Base-by-base conservation (phyloP, 345 rosid genomes). In the Mallotus nudiflorus region DNA sequence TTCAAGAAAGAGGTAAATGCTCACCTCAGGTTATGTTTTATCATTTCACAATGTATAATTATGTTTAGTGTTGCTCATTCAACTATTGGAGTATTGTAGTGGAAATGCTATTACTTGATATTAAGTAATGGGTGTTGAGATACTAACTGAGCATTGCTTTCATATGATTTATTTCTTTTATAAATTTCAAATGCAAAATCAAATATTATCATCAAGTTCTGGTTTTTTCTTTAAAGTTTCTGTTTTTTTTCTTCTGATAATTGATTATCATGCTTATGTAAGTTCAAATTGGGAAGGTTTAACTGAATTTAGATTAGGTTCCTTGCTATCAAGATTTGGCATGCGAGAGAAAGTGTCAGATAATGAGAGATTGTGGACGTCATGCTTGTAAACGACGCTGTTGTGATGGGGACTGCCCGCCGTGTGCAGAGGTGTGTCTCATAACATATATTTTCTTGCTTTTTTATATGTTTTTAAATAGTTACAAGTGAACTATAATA, bases 271-370 rank as follows among this genome's bases (percentile, higher is more conserved):
- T 20, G 1, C 53, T 9, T 27, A 12, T 31, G 10, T 13, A 18
- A 19, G 53, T 63, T 69, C 68, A 56, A 69, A 49, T 76, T 53
- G 67, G 69, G 45, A 52, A 54, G 69, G 65, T 63, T 78, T 73
- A 61, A 72, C 80, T 78, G 80, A 75, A 73, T 73, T 74, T 80
- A 71, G 77, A 69, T 73, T 86, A 81, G 88, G 91, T 91, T 86
- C 97, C 97, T 79, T 90, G 97, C 88, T 87, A 85, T 87, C 98
- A 94, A 91, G 93, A 90, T 72, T 79, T 91, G 85, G 74, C 85
- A 2, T 94, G 97, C 67, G 97, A 94, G 67, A 90, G 96, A 76
- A 91, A 84, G 83, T 91, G 97, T 73, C 88, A 85, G 77, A 85
- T 76, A 74, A 46, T 73, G 82, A 89, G 98, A 78, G 96, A 90